phyloP scores from a whole-genome alignment of 2,329 filamentous ascomycete species.

The Neonectria punicea region DNA sequence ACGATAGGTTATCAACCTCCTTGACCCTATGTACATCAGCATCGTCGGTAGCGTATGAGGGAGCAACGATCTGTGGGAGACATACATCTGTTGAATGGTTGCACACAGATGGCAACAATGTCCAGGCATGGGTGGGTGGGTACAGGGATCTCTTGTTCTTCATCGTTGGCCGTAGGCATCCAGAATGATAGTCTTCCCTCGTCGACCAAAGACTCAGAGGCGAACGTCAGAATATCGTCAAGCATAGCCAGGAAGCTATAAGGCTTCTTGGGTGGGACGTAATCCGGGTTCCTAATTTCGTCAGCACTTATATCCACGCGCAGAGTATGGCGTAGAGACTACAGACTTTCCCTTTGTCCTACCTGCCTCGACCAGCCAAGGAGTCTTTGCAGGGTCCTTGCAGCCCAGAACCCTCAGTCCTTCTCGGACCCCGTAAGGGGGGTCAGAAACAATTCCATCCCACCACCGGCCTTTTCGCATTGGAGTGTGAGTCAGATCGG shows the following conservation, averaged over 20 bases:
- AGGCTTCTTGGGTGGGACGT: constrained; percentile 87
- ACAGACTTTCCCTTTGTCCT: constrained; percentile 74
- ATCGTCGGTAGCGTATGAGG: not conserved
- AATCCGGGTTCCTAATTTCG: constrained; percentile 62
- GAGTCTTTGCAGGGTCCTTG: constrained; percentile 70
- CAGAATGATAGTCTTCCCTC: constrained; percentile 88
- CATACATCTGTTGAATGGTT: constrained; percentile 89
- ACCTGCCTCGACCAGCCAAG: constrained; percentile 74
- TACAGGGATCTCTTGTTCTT: constrained; percentile 79
- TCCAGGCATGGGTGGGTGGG: constrained; percentile 81
- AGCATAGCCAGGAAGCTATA: constrained; percentile 94
- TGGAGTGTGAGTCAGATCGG: constrained; percentile 89
- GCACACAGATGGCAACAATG: constrained; percentile 80
- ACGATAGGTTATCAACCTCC: constrained; percentile 87
- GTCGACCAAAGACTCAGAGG: constrained; percentile 79
- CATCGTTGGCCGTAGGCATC: constrained; percentile 92
- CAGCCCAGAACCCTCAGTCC: constrained; percentile 88
- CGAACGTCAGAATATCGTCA: constrained; percentile 88
- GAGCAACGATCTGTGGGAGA: not conserved
- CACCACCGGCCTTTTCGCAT: constrained; percentile 69
- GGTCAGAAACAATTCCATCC: constrained; percentile 94
- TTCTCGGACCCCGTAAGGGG: constrained; percentile 94
- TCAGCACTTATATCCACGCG: constrained; percentile 26
- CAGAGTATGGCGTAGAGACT: not conserved
- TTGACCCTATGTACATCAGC: constrained; percentile 72